A percentile compares a stretch with the other conserved stretches of the same genome.
phyloP scores from a whole-genome alignment of 768 basidiomycete genomes.

The Termitomyces sp. region DNA sequence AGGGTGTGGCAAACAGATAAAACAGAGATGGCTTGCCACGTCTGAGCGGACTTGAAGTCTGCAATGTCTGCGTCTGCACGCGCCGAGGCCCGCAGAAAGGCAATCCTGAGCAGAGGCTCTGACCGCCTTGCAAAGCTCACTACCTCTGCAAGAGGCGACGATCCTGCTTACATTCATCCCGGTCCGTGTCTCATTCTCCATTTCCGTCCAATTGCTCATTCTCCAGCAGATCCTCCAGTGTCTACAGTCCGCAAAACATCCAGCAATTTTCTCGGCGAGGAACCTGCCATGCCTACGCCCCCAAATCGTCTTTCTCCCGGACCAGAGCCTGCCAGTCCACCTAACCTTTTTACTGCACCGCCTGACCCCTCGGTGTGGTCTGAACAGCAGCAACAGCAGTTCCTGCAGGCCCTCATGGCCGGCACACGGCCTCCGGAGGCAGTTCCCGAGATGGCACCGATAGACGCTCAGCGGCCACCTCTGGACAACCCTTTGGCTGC shows the following conservation, averaged over 20 bases:
- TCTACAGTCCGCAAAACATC: conserved; percentile 26
- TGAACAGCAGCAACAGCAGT: conserved; percentile 61
- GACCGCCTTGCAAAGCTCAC: conserved; percentile 80
- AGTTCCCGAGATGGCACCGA: conserved; percentile 11
- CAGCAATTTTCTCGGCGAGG: conserved; percentile 42
- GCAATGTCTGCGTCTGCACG: conserved; percentile 54
- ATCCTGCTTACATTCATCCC: conserved; percentile 49
- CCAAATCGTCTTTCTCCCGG: conserved; percentile 22
- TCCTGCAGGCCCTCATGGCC: conserved; percentile 61
- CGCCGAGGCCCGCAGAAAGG: conserved; percentile 74
- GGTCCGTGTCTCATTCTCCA: conserved; percentile 26
- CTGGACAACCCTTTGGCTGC: conserved; percentile 45
- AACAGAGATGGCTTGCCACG: conserved; percentile 15
- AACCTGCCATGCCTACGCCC: conserved; percentile 36
- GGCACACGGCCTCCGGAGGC: conserved; percentile 15
- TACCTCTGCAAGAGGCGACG: conserved; percentile 66
- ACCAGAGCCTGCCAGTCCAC: conserved; percentile 19
- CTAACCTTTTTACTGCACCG: conserved; percentile 15
- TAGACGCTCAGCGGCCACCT: conserved; percentile 18
- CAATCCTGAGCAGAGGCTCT: conserved; percentile 64
- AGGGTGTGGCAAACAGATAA: background rate
- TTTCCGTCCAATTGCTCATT: background rate
- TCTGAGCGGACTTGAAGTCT: conserved; percentile 6
- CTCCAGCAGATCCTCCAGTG: conserved; percentile 32
- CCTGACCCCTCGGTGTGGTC: conserved; percentile 61